Evolutionary conservation across 1,284 basidiomycete species (phyloP).

Genomic region (Apiotrichum laibachii): DNA sequence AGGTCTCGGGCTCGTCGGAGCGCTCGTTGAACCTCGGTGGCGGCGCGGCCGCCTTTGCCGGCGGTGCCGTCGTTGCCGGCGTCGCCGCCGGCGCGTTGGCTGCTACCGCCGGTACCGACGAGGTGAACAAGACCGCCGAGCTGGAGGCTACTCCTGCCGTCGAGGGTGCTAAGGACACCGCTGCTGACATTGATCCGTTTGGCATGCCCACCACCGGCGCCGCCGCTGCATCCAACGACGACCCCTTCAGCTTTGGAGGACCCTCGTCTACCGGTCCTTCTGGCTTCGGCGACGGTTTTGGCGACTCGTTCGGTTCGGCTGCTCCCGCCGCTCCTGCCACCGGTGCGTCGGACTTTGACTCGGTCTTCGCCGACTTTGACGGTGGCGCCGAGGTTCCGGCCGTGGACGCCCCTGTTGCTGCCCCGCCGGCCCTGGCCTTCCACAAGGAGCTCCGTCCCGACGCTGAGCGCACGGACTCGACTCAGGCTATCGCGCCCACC

Average conservation of each 20-base stretch:
- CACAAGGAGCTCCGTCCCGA: constrained; percentile 22
- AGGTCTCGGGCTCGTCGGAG: neutral
- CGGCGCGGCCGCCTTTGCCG: neutral
- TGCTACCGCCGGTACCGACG: no score
- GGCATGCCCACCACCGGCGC: constrained; percentile 48
- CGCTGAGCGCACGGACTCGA: constrained; percentile 35
- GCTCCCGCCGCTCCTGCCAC: constrained; percentile 44
- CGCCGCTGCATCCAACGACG: constrained; percentile 3
- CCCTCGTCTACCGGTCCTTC: neutral
- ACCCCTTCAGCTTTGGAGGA: constrained; percentile 25
- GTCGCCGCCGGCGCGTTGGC: constrained; percentile 25
- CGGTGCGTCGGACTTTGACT: constrained; percentile 47
- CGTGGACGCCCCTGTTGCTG: neutral
- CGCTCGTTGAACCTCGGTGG: neutral
- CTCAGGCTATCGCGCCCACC: constrained; percentile 36
- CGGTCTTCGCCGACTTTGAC: constrained; percentile 64
- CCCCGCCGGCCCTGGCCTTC: neutral
- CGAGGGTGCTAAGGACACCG: constrained; percentile 26
- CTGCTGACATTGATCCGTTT: constrained; percentile 63
- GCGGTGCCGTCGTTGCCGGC: constrained; percentile 25
- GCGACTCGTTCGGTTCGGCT: constrained; percentile 34
- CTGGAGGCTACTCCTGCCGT: constrained; percentile 26
- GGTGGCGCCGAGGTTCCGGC: neutral
- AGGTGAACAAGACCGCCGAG: neutral
- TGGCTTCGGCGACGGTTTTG: constrained; percentile 37